Base-by-base conservation (phyloP, 2,329 filamentous ascomycete species). In the Dryadomyces quercus-mongolicae region DNA sequence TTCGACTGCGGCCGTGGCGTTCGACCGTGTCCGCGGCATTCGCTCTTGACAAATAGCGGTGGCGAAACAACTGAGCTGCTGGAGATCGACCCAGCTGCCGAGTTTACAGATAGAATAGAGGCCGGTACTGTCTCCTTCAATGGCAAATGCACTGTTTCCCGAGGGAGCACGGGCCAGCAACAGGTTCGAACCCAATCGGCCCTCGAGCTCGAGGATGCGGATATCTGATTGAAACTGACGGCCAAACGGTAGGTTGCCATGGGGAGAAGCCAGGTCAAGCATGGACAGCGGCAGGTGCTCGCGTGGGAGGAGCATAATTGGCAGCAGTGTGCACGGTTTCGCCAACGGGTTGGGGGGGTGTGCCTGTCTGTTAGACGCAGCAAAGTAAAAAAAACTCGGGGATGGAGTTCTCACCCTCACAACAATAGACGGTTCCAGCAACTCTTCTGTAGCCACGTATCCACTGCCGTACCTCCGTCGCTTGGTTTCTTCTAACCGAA, bases 61-160 rank as follows among this genome's bases (percentile, higher is more conserved):
- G 43, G 80, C 78, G 43, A 72, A 66, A 12, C 66, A 64, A 22
- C 68, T 68, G 31, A 90, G 69, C 7, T 73, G 68, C 40, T 76
- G 72, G 52, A 85, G 64, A 57, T 82, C 77, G 21, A 86, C 74
- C 84, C 85, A 88, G 20, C 71, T 67, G 2, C 80, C 84, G 46
- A 93, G 70, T 61, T 78, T 82, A 66, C 84, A 90, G 25, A 88
- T 65, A 12, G 80, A 78, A 64, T 87, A 91, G 3, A 85, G 70
- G 1, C 76, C 76, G n/a, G 5, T 13, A 15, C 38, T 70, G 40
- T 86, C 80, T 22, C 80, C 75, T 68, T 91, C 86, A n/a, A 88
- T 69, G 13, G 76, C 83, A 63, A 81, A 85, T 0, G 79, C 58
- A 40, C 70, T 71, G 54, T 73, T 46, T 57, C 73, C 34, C 16